These are phyloP conservation scores for Peronospora destructor DNA, from an alignment of 352 stramenopile species.

Conservation along the genomic window DNA sequence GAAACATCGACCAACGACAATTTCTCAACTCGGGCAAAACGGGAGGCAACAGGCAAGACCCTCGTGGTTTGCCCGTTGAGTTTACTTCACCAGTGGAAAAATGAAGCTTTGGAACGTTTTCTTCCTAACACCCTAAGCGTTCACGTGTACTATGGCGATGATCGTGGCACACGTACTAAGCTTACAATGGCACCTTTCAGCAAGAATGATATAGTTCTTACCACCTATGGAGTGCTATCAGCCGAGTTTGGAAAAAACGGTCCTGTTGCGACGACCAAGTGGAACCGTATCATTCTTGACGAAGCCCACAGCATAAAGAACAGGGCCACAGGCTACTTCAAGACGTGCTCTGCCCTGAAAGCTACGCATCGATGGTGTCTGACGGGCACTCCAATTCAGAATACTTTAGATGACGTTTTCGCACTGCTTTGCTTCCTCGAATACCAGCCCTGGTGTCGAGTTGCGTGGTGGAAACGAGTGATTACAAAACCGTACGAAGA, in stretches of 20 bases:
- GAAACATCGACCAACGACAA: slow-evolving; percentile 1
- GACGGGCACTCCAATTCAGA: slow-evolving; percentile 88
- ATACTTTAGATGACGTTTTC: slow-evolving; percentile 84
- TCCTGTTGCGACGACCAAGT: slow-evolving; percentile 36
- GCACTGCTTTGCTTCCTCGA: slow-evolving; percentile 77
- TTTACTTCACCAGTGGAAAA: slow-evolving; percentile 85
- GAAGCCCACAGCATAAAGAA: slow-evolving; percentile 91
- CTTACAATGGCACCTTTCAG: slow-evolving; percentile 11
- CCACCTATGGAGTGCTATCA: slow-evolving; percentile 77
- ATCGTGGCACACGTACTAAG: slow-evolving; percentile 25
- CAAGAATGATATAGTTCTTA: slow-evolving; percentile 70
- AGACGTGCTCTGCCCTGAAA: slow-evolving; percentile 42
- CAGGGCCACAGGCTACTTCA: slow-evolving; percentile 63
- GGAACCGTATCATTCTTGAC: slow-evolving; percentile 86
- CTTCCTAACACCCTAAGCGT: slow-evolving; percentile 42
- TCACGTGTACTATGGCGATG: slow-evolving; percentile 68
- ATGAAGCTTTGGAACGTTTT: slow-evolving; percentile 70
- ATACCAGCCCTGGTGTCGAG: slow-evolving; percentile 80
- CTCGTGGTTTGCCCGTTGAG: slow-evolving; percentile 85
- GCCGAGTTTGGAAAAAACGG: slow-evolving; percentile 59
- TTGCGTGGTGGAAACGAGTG: slow-evolving; percentile 79
- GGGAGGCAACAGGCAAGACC: slow-evolving; percentile 35
- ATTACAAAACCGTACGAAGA: slow-evolving; percentile 75
- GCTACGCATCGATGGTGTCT: slow-evolving; percentile 82
- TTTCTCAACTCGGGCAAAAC: slow-evolving; percentile 3